A percentile compares a stretch with the other conserved stretches of the same genome.
Evolutionary conservation across 1,284 basidiomycete species (phyloP).

Genomic region (Ustilago bromivora): DNA sequence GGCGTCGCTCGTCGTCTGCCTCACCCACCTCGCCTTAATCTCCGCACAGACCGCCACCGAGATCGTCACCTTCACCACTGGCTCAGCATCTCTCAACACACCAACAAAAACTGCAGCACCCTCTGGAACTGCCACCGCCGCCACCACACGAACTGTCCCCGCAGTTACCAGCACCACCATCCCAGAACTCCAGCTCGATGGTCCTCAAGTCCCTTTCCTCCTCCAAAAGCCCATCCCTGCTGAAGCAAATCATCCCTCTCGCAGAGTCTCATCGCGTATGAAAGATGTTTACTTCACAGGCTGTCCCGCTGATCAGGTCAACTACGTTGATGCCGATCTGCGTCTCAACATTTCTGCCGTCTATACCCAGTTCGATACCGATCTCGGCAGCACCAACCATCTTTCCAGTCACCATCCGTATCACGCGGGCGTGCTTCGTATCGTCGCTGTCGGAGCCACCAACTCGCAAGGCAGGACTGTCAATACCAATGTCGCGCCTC

Average conservation of each 20-base stretch:
- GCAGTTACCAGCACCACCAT: constrained; percentile 47
- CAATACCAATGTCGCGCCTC: constrained; percentile 31
- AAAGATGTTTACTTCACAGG: constrained; percentile 57
- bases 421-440: constrained; percentile 49
- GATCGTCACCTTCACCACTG: constrained; percentile 33
- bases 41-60: constrained; percentile 39
- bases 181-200: constrained; percentile 43
- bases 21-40: constrained; percentile 1
- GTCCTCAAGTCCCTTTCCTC: constrained; percentile 46
- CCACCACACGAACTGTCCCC: constrained; percentile 18
- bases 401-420: constrained; percentile 26
- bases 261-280: constrained; percentile 31
- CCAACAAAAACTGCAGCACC: constrained; percentile 20
- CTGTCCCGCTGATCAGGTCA: constrained; percentile 41
- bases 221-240: constrained; percentile 47
- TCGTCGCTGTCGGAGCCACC: constrained; percentile 56
- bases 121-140: constrained; percentile 12
- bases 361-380: constrained; percentile 60
- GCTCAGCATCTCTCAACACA: constrained; percentile 49
- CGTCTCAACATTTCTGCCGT: constrained; percentile 67
- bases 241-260: constrained; percentile 20
- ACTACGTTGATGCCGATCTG: constrained; percentile 43
- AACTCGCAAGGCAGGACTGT: constrained; percentile 43
- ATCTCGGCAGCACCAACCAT: constrained; percentile 15
- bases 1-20: background rate